phyloP scores from a whole-genome alignment of 306 rosid genomes.

The Trifolium dubium region DNA sequence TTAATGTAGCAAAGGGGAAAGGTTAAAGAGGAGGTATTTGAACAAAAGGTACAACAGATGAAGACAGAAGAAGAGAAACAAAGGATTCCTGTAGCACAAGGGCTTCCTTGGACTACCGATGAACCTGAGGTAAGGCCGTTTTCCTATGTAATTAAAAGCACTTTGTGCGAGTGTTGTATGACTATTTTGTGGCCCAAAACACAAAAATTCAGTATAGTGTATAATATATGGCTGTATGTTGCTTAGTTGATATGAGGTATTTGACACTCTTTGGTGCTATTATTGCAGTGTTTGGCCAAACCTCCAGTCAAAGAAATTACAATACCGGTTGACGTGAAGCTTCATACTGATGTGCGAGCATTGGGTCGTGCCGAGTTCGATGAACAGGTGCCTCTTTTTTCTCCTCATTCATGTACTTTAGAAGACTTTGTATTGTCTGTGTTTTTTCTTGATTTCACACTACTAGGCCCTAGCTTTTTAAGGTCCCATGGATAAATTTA shows the following conservation, averaged over 20 bases:
- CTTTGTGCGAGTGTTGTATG: background rate
- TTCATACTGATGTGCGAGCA: slow-evolving; percentile 75
- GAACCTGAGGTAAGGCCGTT: slow-evolving; percentile 81
- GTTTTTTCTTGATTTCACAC: slow-evolving; percentile 3
- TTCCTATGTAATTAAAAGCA: slow-evolving; percentile 17
- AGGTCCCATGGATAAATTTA: slow-evolving; percentile 8
- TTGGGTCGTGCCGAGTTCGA: slow-evolving; percentile 86
- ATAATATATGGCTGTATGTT: slow-evolving; percentile 2
- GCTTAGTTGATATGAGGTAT: slow-evolving; percentile 11
- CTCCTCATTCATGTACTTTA: background rate
- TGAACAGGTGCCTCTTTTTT: slow-evolving; percentile 60
- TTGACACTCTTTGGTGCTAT: slow-evolving; percentile 32
- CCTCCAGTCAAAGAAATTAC: slow-evolving; percentile 80
- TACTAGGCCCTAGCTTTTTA: background rate
- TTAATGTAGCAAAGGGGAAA: slow-evolving; percentile 83
- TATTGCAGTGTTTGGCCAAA: slow-evolving; percentile 66
- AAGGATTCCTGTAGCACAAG: slow-evolving; percentile 90
- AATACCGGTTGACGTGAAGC: slow-evolving; percentile 67
- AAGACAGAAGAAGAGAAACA: slow-evolving; percentile 74
- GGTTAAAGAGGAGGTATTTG: slow-evolving; percentile 78
- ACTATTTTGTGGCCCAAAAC: slow-evolving; percentile 10
- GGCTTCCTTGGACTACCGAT: slow-evolving; percentile 98
- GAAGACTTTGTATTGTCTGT: background rate
- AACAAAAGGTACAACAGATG: slow-evolving; percentile 74
- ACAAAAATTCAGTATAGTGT: background rate